Base-by-base conservation (phyloP, 129 eudicot genomes). In the Flaveria robusta region DNA sequence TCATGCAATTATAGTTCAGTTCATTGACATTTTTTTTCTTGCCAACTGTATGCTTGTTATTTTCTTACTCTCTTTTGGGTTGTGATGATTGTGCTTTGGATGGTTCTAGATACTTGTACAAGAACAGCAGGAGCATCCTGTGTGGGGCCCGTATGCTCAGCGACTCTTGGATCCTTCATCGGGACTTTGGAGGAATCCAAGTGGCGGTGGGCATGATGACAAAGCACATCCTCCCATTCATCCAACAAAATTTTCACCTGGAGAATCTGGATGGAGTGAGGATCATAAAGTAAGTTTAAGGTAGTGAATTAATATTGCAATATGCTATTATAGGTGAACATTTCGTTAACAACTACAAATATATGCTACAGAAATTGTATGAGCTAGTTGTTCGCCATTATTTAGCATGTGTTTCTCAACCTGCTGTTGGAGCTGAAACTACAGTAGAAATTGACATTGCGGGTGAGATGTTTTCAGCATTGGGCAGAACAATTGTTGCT, bases 161-260 rank as follows among this genome's bases (percentile, higher is more conserved):
- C 79, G 90, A 27, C 82, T 94, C 68, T 80, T 91, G 85, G 93
- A 94, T 69, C 93, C 97, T 81, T 88, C 86, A 75, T 85, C 90
- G 39, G 90, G 88, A 54, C 99, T 94, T 4, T 94, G 99, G 99
- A 89, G 86, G 79, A 77, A 91, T 66, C 99, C 99, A 20, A 75
- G 90, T 74, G 71, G 70, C 26, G 99, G 99, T 39, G 96, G 97
- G 24, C 99, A 94, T 78, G 96, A 94, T 83, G 99, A 94, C 87
- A 89, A 94, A 83, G 97, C 99, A 47, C 99, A 94, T 72, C 99
- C 99, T 78, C 99, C 99, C 16, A 94, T 94, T 81, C 99, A 94
- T 84, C 99, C 99, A 31, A 94, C 99, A 71, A 94, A 89, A 43
- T 94, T 86, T 83, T 91, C 99, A 18, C 78, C 87, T 60, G 97